Evolutionary conservation across 1,139 yeast species (phyloP), one percentile per base, ranked within the genome.

Genomic region (Kodamaea arcana): DNA sequence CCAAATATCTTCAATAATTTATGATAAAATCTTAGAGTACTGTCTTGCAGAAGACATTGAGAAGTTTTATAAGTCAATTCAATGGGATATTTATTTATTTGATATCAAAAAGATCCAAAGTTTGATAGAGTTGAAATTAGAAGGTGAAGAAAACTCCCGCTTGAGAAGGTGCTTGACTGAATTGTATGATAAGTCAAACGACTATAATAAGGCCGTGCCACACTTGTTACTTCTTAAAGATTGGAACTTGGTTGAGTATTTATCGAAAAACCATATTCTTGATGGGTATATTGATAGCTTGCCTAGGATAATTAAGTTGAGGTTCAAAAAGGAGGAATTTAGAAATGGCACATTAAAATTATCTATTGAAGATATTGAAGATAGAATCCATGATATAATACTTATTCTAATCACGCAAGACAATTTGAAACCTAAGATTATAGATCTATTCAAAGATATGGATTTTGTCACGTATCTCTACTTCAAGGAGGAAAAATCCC

Each of bases 51-150:
- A 69, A 3, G 27, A 27, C 11, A 14, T 21, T 8, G 54, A 54
- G 0, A 54, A 50, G 33, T 70, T 83, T 29, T 47, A 59, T 27
- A 51, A 58, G 2, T 65, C 75, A 32, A 48, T 84, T 1, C 42
- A 42, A 2, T 90, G 97, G 97, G 77, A 80, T 21, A 52, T 62
- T 10, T 70, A 63, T 2, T 47, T 82, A 3, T 86, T 73, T 53
- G 75, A 80, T 43, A 52, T 68, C 2, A 62, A 59, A 11, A 48
- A 51, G 3, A 58, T 84, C 16, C 71, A 75, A 40, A 57, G 60
- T 1, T 48, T 62, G 16, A 49, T 86, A 15, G 84, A 78, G 43
- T 47, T 71, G 15, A 61, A 58, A 21, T 41, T 48, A 15, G 47
- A 55, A 26, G 36, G 37, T 22, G 37, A 35, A 7, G 40, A 48